Evolutionary conservation across 2,329 filamentous ascomycete genomes (phyloP).

Genomic region (Penicillium griseofulvum): DNA sequence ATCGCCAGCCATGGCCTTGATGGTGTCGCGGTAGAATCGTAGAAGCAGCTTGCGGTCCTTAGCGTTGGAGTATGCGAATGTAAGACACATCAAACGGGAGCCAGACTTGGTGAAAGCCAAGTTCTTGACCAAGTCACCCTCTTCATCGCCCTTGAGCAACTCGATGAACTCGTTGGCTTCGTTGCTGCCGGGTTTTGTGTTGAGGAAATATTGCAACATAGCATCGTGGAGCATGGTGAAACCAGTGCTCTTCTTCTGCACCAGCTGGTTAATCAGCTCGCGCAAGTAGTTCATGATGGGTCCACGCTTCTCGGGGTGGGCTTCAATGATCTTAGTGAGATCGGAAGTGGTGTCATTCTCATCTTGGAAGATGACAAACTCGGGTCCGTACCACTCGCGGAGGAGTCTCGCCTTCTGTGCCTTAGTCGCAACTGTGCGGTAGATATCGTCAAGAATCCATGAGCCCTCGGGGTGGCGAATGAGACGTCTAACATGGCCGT

Average conservation of each 20-base stretch:
- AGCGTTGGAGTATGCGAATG: constrained; percentile 78
- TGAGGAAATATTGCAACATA: constrained; percentile 94
- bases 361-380: constrained; percentile 78
- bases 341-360: constrained; percentile 56
- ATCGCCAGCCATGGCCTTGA: constrained; percentile 81
- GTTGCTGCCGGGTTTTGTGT: constrained; percentile 70
- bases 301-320: constrained; percentile 78
- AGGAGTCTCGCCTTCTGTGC: constrained; percentile 82
- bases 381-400: constrained; percentile 93
- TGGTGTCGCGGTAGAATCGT: constrained; percentile 84
- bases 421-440: constrained; percentile 80
- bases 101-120: constrained; percentile 93
- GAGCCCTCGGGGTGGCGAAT: constrained; percentile 96
- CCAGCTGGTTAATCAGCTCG: constrained; percentile 83
- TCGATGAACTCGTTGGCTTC: constrained; percentile 87
- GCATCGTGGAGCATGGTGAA: constrained; percentile 98
- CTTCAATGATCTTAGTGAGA: constrained; percentile 69
- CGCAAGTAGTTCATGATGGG: constrained; percentile 83
- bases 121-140: constrained; percentile 88
- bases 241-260: constrained; percentile 94
- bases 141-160: constrained; percentile 85
- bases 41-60: constrained; percentile 92
- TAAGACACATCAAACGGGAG: constrained; percentile 73
- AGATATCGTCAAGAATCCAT: constrained; percentile 97
- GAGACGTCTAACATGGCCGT: constrained; percentile 84